These are phyloP conservation scores for Polysphondylium violaceum DNA, from an alignment of 78 protist genomes.

Conservation along the genomic window DNA sequence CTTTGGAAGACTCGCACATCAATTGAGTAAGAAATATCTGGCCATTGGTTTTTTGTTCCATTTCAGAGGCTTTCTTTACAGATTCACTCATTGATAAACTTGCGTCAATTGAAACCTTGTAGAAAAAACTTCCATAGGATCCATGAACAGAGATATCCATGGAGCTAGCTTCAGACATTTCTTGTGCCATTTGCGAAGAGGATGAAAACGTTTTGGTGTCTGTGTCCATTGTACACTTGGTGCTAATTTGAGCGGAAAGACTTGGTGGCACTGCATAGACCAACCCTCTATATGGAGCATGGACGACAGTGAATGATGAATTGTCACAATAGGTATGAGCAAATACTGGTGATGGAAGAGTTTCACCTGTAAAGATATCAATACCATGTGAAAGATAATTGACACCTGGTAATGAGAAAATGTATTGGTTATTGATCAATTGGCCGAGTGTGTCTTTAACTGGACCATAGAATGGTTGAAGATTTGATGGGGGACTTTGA, in stretches of 20 bases:
- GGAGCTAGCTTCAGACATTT: neutral
- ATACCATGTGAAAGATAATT: constrained; percentile 8
- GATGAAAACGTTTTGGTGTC: neutral
- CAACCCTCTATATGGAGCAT: neutral
- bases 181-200: neutral
- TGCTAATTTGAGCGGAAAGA: neutral
- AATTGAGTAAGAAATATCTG: neutral
- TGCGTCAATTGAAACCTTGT: neutral
- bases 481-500: constrained; percentile 33
- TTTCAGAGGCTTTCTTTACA: neutral
- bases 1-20: neutral
- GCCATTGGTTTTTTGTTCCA: neutral
- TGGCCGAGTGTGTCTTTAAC: neutral
- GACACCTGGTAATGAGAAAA: constrained; percentile 22
- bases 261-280: constrained; percentile 21
- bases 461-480: neutral
- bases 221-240: neutral
- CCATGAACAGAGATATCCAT: neutral
- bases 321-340: neutral
- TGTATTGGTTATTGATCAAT: constrained; percentile 10
- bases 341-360: constrained; percentile 6
- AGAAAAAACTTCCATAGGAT: neutral
- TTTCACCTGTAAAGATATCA: neutral
- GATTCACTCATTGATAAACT: neutral
- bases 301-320: neutral